Base-by-base conservation (phyloP, 2,329 filamentous ascomycete species). In the Lizonia empirigonia region DNA sequence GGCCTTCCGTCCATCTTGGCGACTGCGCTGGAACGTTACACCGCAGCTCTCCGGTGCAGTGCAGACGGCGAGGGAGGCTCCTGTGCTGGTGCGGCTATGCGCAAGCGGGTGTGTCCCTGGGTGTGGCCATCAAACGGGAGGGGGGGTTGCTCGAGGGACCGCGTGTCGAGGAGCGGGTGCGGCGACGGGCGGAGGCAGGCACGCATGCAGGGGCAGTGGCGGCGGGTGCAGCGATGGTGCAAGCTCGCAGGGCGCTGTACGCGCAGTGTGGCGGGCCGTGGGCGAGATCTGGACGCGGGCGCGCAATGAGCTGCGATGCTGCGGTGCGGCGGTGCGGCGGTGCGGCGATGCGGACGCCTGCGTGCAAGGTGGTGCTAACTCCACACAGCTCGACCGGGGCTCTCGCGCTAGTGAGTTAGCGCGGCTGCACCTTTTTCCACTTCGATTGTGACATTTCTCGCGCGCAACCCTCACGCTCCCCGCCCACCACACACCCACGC, bases 1-100 rank as follows among this genome's bases (percentile, higher is more conserved):
- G 59, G 61, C 36, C 69, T 58, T 32, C 65, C 67, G 48, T 74
- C 71, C 71, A 74, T 74, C 33, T 36, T 57, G 44, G 34, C 40
- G 22, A 30, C 30, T 46, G 18, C 16, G 37, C 27, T 27, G 49
- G 49, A 16, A 38, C 32, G 49, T 47, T 47, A 38, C 49, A 52
- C 49, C 20, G 29, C 42, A 47, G 49, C 35, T 7, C 30, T 35
- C n/a, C 36, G 24, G 35, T 7, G 7, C 8, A 27, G 22, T 8
- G 15, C 19, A n/a, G 19, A 33, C 26, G 38, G 15, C 2, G 12
- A 15, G 32, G 27, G 23, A 10, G 22, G 10, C 35, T 45, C 16
- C 26, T 35, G 15, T 29, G 44, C 38, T 47, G 48, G 44, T 50
- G 40, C 51, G 52, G 51, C 52, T 52, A 38, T 52, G 58, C 55